phyloP scores from a whole-genome alignment of 257 asterid genomes.

The Solanum neorickii region DNA sequence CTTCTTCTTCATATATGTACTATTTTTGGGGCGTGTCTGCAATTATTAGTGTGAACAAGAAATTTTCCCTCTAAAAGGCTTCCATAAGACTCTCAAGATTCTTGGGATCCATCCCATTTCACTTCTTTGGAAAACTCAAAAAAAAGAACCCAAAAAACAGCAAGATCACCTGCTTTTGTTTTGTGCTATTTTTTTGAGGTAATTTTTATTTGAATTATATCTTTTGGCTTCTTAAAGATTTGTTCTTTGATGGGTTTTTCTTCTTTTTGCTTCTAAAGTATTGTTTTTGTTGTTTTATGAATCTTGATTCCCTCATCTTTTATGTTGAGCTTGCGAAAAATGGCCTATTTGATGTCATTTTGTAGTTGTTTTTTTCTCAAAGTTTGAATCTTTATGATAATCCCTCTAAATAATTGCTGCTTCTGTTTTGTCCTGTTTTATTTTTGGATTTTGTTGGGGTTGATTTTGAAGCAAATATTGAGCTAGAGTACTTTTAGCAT shows the following conservation, averaged over 20 bases:
- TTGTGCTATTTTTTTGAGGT: not conserved
- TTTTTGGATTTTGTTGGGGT: not conserved
- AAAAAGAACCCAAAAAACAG: not conserved
- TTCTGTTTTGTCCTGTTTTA: not conserved
- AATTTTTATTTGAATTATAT: not conserved
- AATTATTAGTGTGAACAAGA: not conserved
- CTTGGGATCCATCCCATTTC: not conserved
- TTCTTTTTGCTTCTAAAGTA: not conserved
- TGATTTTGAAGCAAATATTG: not conserved
- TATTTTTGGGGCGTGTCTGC: not conserved
- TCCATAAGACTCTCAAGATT: not conserved
- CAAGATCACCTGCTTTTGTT: not conserved
- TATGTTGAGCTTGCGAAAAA: not conserved
- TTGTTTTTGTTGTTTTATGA: not conserved
- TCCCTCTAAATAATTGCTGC: not conserved
- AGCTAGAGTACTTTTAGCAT: not conserved
- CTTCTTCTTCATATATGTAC: not conserved
- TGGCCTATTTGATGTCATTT: not conserved
- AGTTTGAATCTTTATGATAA: not conserved
- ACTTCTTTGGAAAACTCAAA: not conserved
- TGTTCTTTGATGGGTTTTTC: not conserved
- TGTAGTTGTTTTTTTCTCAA: not conserved
- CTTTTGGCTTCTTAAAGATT: not conserved
- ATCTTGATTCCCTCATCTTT: not conserved
- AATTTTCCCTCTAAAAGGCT: not conserved